phyloP scores from a whole-genome alignment of 2,329 filamentous ascomycete genomes.

The Cytospora leucostoma region DNA sequence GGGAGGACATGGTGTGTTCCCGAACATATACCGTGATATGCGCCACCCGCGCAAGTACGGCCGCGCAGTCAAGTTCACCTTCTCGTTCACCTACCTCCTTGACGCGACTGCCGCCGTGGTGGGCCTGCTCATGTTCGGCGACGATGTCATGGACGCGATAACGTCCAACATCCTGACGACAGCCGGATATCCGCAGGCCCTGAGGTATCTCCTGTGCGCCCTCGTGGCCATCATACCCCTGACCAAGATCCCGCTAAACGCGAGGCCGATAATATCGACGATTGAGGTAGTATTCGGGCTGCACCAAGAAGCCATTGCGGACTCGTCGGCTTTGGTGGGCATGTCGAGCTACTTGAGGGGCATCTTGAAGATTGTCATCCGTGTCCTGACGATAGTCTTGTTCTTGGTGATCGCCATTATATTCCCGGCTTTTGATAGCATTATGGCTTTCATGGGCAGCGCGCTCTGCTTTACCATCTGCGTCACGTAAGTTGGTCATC shows the following conservation, averaged over 20 bases:
- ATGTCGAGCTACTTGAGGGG: conserved; percentile 59
- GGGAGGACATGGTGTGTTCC: conserved; percentile 71
- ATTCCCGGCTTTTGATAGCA: conserved; percentile 79
- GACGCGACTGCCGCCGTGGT: conserved; percentile 81
- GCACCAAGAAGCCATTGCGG: conserved; percentile 51
- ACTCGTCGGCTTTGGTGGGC: conserved; percentile 51
- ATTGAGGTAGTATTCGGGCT: conserved; percentile 79
- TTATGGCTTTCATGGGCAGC: conserved; percentile 89
- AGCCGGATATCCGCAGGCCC: conserved; percentile 68
- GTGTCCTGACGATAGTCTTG: conserved; percentile 66
- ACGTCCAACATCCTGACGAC: conserved; percentile 84
- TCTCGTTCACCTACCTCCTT: conserved; percentile 80
- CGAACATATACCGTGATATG: conserved; percentile 70
- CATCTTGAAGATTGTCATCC: conserved; percentile 60
- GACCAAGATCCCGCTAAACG: conserved; percentile 91
- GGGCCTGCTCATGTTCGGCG: conserved; percentile 93
- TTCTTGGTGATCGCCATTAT: conserved; percentile 73
- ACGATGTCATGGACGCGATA: conserved; percentile 82
- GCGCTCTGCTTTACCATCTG: conserved; percentile 93
- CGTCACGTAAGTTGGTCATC: conserved; percentile 60
- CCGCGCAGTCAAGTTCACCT: conserved; percentile 75
- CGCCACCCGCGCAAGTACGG: conserved; percentile 78
- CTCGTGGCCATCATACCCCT: conserved; percentile 92
- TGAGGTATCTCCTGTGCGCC: conserved; percentile 79
- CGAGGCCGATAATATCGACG: conserved; percentile 83